phyloP scores from a whole-genome alignment of 305 asterid species.

The Solanum chacoense region DNA sequence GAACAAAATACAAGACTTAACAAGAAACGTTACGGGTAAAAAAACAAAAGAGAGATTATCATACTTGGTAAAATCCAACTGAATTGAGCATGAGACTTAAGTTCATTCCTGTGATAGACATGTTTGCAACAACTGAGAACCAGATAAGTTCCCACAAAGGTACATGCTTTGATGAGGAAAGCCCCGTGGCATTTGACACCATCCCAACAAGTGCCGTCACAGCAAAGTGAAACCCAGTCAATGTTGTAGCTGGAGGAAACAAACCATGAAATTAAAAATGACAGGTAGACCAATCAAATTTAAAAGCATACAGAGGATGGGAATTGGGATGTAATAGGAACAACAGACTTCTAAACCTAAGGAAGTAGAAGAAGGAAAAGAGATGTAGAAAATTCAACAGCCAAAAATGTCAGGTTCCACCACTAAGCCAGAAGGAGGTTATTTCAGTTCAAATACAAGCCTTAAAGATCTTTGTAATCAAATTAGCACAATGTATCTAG shows the following conservation, averaged over 20 bases:
- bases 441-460: neutral
- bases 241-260: constrained; percentile 61
- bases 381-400: neutral
- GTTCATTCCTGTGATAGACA: constrained; percentile 96
- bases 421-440: neutral
- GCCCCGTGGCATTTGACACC: constrained; percentile 76
- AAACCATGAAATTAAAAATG: constrained; percentile 2
- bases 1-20: neutral
- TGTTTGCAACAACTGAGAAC: constrained; percentile 85
- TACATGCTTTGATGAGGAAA: constrained; percentile 71
- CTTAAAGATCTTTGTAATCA: neutral
- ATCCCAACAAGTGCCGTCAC: constrained; percentile 88
- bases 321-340: neutral
- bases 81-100: constrained; percentile 92
- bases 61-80: constrained; percentile 89
- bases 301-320: neutral
- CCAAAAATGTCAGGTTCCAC: neutral
- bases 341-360: neutral
- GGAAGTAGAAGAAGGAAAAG: neutral
- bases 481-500: neutral
- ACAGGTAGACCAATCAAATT: neutral
- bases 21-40: neutral
- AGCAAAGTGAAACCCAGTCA: constrained; percentile 91
- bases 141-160: constrained; percentile 95
- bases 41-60: neutral